Conservation (phyloP, 2,329 filamentous ascomycete species). For the Aspergillus glaucus region DNA sequence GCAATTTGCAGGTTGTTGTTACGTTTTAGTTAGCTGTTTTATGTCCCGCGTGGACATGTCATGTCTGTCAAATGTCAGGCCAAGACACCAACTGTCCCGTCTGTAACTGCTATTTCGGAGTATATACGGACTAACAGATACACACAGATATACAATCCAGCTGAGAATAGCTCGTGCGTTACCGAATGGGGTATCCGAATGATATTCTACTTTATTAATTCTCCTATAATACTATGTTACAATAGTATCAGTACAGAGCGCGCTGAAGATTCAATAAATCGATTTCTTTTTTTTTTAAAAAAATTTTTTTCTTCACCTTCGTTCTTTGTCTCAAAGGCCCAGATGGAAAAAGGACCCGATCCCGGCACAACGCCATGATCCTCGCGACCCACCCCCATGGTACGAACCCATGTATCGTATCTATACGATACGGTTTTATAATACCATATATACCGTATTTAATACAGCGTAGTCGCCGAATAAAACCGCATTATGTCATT, state of each 20-base stretch:
- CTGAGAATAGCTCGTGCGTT: no score
- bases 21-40: neutral
- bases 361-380: constrained; percentile 7
- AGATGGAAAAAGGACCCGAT: neutral
- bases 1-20: neutral
- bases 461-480: neutral
- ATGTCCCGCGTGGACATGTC: neutral
- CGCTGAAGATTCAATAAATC: neutral
- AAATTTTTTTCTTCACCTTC: neutral
- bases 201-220: no score
- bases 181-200: no score
- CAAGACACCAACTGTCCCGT: neutral
- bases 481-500: neutral
- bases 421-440: neutral
- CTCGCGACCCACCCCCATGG: constrained; percentile 18
- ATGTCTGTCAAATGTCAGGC: neutral
- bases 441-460: neutral
- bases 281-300: neutral
- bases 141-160: no score
- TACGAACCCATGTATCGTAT: constrained; percentile 5
- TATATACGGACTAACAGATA: no score
- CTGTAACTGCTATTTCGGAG: neutral
- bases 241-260: neutral
- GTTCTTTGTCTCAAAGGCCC: no score
- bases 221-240: no score